These are phyloP conservation scores for Ricinus communis DNA, from an alignment of 345 rosid species.

Conservation along the genomic window DNA sequence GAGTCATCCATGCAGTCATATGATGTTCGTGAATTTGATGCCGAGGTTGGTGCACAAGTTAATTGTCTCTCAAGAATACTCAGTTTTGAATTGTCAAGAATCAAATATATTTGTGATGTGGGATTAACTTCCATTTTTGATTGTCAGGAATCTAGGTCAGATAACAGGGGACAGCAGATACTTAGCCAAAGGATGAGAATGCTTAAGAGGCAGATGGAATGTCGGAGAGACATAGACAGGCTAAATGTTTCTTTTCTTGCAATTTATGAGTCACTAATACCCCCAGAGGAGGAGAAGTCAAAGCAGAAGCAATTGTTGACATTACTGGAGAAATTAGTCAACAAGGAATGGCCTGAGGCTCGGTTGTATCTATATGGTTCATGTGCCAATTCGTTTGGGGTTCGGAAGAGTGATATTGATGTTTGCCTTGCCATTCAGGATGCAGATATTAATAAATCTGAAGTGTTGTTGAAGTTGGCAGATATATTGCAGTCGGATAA, in stretches of 20 bases:
- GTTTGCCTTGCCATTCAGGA: constrained; percentile 78
- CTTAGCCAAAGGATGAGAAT: constrained; percentile 74
- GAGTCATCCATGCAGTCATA: neutral
- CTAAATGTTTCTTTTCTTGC: constrained; percentile 55
- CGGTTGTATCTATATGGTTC: constrained; percentile 84
- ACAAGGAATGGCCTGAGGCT: constrained; percentile 90
- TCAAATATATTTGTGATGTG: neutral
- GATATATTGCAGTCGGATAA: constrained; percentile 76
- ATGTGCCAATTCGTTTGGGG: constrained; percentile 93
- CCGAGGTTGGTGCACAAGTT: neutral
- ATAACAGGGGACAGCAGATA: constrained; percentile 61
- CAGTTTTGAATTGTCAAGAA: constrained; percentile 1
- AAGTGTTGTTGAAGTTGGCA: constrained; percentile 78
- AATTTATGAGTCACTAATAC: constrained; percentile 71
- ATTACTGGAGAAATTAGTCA: constrained; percentile 65
- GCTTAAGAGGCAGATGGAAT: constrained; percentile 45
- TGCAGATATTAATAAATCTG: constrained; percentile 57
- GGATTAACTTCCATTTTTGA: constrained; percentile 14
- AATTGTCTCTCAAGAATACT: neutral
- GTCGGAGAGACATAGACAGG: constrained; percentile 65
- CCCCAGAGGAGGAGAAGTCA: constrained; percentile 74
- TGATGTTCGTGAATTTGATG: neutral
- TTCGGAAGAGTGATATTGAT: constrained; percentile 90
- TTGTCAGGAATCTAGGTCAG: constrained; percentile 79
- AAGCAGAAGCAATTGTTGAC: constrained; percentile 77